These are phyloP conservation scores for Rhynchospora tenuis DNA, from an alignment of 176 grass and related monocot genomes.

Conservation along the genomic window DNA sequence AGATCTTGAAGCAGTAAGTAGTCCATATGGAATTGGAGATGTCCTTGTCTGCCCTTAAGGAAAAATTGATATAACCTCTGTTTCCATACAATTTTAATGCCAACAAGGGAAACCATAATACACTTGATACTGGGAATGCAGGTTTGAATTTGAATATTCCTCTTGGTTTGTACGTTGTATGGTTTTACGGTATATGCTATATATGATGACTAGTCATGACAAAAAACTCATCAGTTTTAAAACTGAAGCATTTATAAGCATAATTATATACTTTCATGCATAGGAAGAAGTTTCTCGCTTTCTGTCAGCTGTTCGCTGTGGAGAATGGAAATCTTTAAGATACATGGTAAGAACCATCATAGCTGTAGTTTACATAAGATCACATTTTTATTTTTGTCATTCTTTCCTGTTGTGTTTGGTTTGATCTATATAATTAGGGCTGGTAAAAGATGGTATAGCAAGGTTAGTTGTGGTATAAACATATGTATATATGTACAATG, in stretches of 20 bases:
- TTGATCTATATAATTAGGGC: neutral
- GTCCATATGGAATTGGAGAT: neutral
- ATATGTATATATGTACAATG: neutral
- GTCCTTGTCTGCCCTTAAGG: neutral
- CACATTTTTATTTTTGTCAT: neutral
- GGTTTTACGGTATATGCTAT: too few relatives aligned
- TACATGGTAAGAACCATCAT: neutral
- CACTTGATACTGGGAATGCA: neutral
- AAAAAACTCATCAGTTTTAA: neutral
- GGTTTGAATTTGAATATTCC: neutral
- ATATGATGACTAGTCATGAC: neutral
- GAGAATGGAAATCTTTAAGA: constrained; percentile 9
- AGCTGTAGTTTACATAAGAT: neutral
- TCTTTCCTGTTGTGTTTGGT: neutral
- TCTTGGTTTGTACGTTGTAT: neutral
- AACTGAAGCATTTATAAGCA: neutral
- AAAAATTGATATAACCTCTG: neutral
- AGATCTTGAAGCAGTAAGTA: constrained; percentile 9
- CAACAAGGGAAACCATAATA: neutral
- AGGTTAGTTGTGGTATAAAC: neutral
- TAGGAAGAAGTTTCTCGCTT: neutral
- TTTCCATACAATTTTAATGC: neutral
- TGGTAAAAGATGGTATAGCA: neutral
- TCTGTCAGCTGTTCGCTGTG: neutral
- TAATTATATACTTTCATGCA: neutral